Percentiles rank a stretch among this genome's conserved stretches.
These are phyloP conservation scores for Cryptosporidium muris DNA, from an alignment of 169 alveolate genomes.

Conservation along the genomic window DNA sequence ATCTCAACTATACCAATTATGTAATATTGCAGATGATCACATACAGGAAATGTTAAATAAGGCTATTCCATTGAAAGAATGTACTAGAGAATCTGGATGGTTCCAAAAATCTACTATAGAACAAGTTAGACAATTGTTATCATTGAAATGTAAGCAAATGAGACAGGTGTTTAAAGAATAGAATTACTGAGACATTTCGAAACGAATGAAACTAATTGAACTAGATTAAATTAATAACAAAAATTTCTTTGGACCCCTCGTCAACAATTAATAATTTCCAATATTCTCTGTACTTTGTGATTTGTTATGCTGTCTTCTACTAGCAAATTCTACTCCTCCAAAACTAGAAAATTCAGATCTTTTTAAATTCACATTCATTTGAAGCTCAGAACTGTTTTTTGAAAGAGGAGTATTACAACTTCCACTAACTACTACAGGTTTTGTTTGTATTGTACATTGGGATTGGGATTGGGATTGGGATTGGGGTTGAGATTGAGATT, in stretches of 20 bases:
- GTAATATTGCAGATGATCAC: conserved; percentile 74
- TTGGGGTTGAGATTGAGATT: conserved; percentile 9
- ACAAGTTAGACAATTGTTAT: conserved; percentile 74
- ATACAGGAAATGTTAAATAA: conserved; percentile 73
- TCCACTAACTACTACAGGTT: too few relatives aligned
- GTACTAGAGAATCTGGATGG: conserved; percentile 79
- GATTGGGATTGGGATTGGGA: background rate
- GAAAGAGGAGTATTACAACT: too few relatives aligned
- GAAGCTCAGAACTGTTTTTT: background rate
- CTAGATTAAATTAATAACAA: background rate
- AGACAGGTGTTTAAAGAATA: conserved; percentile 36
- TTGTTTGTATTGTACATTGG: too few relatives aligned
- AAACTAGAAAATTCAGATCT: conserved; percentile 54
- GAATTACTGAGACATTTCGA: background rate
- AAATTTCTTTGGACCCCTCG: conserved; percentile 20
- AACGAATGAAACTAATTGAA: background rate
- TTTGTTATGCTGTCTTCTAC: conserved; percentile 33
- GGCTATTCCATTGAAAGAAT: conserved; percentile 72
- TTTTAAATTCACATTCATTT: background rate
- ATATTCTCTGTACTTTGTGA: background rate
- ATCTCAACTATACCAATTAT: conserved; percentile 75
- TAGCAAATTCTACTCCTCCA: conserved; percentile 56
- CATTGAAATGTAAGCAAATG: conserved; percentile 77
- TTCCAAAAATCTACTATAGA: conserved; percentile 72
- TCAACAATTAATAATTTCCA: background rate